A percentile compares a stretch with the other conserved stretches of the same genome.
Conservation (phyloP, 768 basidiomycete genomes). For the Mycena rebaudengoi region DNA sequence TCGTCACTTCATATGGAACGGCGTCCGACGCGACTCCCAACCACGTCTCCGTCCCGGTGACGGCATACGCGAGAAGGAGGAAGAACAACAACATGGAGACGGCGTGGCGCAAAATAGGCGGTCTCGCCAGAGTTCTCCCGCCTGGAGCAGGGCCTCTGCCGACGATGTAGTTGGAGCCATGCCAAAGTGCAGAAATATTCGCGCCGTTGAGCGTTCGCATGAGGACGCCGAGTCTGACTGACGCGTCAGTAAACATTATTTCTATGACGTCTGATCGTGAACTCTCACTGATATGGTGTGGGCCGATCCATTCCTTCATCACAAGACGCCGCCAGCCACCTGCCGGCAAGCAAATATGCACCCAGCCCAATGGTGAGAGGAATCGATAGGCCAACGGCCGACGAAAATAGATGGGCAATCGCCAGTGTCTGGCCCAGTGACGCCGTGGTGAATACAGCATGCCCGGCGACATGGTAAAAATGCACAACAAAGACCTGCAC, state of each 20-base stretch:
- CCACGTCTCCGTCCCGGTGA: not conserved
- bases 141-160: not conserved
- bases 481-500: not conserved
- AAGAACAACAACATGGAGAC: not conserved
- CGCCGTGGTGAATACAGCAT: not conserved
- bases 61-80: not conserved
- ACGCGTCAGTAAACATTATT: not conserved
- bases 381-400: not conserved
- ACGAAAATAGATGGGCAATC: not conserved
- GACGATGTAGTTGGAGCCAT: not conserved
- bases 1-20: not conserved
- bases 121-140: not conserved
- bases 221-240: not conserved
- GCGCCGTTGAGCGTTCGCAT: constrained; percentile 4
- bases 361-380: not conserved
- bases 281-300: constrained; percentile 5
- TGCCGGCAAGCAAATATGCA: not conserved
- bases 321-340: not conserved
- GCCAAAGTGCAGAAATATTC: not conserved
- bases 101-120: constrained; percentile 7
- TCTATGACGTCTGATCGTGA: too few species aligned
- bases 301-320: not conserved
- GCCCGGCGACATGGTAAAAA: not conserved
- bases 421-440: not conserved
- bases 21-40: not conserved